A percentile compares a stretch with the other conserved stretches of the same genome.
phyloP scores from a whole-genome alignment of 2,329 filamentous ascomycete genomes.

The Beauveria brongniartii region DNA sequence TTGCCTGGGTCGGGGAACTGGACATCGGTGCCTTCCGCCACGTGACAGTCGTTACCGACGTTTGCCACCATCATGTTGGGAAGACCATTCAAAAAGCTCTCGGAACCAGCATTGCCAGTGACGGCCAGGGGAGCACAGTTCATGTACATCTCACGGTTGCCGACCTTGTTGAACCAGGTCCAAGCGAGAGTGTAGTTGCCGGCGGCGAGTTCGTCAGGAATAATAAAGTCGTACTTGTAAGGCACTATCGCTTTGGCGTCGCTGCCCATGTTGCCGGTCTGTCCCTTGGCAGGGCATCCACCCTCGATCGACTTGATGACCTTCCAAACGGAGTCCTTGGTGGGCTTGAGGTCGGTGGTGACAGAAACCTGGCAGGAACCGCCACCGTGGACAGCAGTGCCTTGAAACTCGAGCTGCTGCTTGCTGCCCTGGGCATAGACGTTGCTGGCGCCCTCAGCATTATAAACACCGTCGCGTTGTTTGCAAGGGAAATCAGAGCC shows the following conservation, averaged over 20 bases:
- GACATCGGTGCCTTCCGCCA: constrained; percentile 48
- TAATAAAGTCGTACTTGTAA: constrained; percentile 57
- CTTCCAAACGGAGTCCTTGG: constrained; percentile 64
- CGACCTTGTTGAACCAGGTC: constrained; percentile 91
- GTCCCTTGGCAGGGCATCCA: constrained; percentile 63
- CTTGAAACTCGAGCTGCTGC: constrained; percentile 53
- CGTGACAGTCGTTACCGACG: constrained; percentile 50
- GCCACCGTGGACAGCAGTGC: constrained; percentile 75
- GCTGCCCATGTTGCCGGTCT: constrained; percentile 48
- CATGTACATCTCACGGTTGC: constrained; percentile 97
- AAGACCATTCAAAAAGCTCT: constrained; percentile 53
- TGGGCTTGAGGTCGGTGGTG: constrained; percentile 67
- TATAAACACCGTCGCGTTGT: constrained; percentile 37
- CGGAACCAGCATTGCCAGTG: constrained; percentile 39
- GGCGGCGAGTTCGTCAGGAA: constrained; percentile 62
- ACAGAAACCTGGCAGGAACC: constrained; percentile 87
- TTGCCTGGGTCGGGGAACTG: constrained; percentile 58
- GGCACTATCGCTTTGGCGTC: constrained; percentile 37
- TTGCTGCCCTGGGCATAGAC: constrained; percentile 41
- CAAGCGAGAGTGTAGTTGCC: constrained; percentile 80
- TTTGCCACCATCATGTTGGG: constrained; percentile 67
- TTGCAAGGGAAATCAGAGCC: constrained; percentile 83
- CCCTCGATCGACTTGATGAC: constrained; percentile 85
- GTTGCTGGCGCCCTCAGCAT: constrained; percentile 43
- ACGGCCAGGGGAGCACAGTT: constrained; percentile 77